Base-by-base conservation (phyloP, 257 asterid species). In the Nyctanthes arbortristis region DNA sequence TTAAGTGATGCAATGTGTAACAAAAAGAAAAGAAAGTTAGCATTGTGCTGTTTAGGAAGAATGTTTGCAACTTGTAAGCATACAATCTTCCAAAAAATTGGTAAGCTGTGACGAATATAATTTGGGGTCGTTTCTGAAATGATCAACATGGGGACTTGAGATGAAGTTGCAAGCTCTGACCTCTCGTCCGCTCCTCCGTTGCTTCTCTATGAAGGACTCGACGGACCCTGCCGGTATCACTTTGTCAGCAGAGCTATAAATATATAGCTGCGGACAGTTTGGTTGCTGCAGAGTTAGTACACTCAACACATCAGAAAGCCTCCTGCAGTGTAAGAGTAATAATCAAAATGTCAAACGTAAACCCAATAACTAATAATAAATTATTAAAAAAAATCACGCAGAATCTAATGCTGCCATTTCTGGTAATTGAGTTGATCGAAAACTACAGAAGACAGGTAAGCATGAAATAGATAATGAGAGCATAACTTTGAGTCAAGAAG, bases 201-300 rank as follows among this genome's bases (percentile, higher is more conserved):
- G 96, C 71, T 86, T 78, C 75, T 91, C 93, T 13, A 89, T 85
- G 76, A 93, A 93, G 7, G 98, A 90, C 82, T 93, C 97, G 18
- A 93, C 96, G 1, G 74, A 80, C 31, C 75, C 88, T 1, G 84
- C 88, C 5, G 97, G 98, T 54, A 93, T 93, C 70, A 93, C 98
- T 78, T 79, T 87, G 81, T 93, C 98, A 0, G 97, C 96, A n/a
- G 94, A 85, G 83, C 96, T 93, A 63, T 93, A 93, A 36, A 93
- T 91, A 85, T 93, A 93, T 47, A 93, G 78, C 45, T 93, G 97
- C 5, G 98, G 96, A 69, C 97, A 93, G 33, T 80, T 81, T 4
- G 98, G 98, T 81, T 93, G 98, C 39, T 79, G 66, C 14, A 89
- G 81, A 62, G 91, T 82, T 67, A 93, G 73, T 52, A 86, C 61